These are phyloP conservation scores for Hemisphaericaspora nanyangensis DNA, from an alignment of 805 yeast genomes.

Conservation along the genomic window DNA sequence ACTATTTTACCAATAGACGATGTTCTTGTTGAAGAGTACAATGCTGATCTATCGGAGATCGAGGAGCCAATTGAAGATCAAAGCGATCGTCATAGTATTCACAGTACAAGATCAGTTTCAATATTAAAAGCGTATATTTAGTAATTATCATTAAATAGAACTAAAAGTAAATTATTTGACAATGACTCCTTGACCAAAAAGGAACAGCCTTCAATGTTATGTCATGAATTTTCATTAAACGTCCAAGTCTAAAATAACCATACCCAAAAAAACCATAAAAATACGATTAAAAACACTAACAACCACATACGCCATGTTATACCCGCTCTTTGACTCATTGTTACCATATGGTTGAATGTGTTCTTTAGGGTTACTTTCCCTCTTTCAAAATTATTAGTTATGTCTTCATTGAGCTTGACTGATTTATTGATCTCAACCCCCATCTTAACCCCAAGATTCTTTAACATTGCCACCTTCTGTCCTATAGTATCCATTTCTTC, in stretches of 20 bases:
- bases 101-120: not conserved
- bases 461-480: slow-evolving; percentile 38
- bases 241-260: slow-evolving; percentile 31
- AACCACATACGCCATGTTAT: slow-evolving; percentile 45
- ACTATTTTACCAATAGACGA: slow-evolving; percentile 3
- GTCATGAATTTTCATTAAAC: too few species aligned
- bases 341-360: slow-evolving; percentile 41
- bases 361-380: slow-evolving; percentile 39
- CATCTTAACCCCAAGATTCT: slow-evolving; percentile 39
- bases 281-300: slow-evolving; percentile 32
- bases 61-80: not conserved
- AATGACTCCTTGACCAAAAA: too few species aligned
- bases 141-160: not conserved
- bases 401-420: slow-evolving; percentile 37
- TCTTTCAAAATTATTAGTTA: slow-evolving; percentile 35
- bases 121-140: slow-evolving; percentile 4
- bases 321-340: slow-evolving; percentile 45
- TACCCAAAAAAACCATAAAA: slow-evolving; percentile 38
- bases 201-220: too few species aligned
- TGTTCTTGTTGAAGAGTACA: not conserved
- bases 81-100: not conserved
- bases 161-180: too few species aligned
- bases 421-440: slow-evolving; percentile 42
- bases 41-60: slow-evolving; percentile 1
- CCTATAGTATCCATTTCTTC: slow-evolving; percentile 40